Conservation (phyloP, 805 yeast species). For the Sugiyamaella chiloensis region DNA sequence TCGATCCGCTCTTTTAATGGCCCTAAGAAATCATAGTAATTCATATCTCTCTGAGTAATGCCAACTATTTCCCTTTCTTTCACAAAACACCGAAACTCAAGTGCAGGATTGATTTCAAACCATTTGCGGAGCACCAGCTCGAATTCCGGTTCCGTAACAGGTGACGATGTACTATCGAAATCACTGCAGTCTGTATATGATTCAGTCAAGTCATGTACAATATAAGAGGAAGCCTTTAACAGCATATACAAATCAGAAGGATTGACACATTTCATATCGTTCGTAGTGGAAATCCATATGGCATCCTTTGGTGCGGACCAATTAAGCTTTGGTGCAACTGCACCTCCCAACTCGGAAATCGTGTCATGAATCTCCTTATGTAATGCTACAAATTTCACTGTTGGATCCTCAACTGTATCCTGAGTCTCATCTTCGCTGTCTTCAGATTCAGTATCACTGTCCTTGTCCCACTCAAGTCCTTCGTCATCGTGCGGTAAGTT, state of each 20-base stretch:
- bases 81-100: conserved; percentile 88
- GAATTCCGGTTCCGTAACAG: conserved; percentile 34
- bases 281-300: conserved; percentile 81
- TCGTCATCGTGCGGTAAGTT: conserved; percentile 49
- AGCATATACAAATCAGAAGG: conserved; percentile 76
- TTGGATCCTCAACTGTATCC: conserved; percentile 39
- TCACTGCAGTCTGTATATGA: conserved; percentile 52
- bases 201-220: conserved; percentile 76
- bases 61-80: conserved; percentile 61
- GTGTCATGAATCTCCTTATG: conserved; percentile 50
- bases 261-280: conserved; percentile 65
- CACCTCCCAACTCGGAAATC: conserved; percentile 48
- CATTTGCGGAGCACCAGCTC: conserved; percentile 81
- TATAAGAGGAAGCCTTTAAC: conserved; percentile 82
- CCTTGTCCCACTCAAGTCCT: conserved; percentile 58
- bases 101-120: conserved; percentile 79
- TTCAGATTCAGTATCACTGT: conserved; percentile 37
- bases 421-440: conserved; percentile 26
- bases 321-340: conserved; percentile 83
- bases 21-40: conserved; percentile 69
- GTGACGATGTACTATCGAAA: not conserved
- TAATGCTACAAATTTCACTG: conserved; percentile 52
- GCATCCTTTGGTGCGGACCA: conserved; percentile 98
- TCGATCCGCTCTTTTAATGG: conserved; percentile 48
- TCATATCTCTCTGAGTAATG: conserved; percentile 80